Conservation (phyloP, 2,329 filamentous ascomycete species). For the Epichloe coenophiala region DNA sequence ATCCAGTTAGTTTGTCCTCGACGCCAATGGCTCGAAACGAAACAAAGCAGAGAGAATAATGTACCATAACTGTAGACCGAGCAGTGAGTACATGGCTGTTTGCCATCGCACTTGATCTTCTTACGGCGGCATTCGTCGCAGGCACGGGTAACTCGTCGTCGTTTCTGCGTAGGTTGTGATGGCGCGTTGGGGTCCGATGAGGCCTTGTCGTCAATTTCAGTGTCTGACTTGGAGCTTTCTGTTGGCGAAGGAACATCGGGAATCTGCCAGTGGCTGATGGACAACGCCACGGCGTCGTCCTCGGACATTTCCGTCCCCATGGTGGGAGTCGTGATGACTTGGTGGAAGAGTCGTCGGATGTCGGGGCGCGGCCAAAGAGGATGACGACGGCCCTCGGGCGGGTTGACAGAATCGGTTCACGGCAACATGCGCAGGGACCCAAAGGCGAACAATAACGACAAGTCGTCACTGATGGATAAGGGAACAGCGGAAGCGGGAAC, state of each 20-base stretch:
- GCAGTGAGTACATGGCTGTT: conserved; percentile 86
- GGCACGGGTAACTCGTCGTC: conserved; percentile 64
- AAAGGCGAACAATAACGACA: not conserved
- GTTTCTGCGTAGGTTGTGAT: conserved; percentile 56
- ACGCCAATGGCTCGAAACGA: not conserved
- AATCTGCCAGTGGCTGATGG: conserved; percentile 22
- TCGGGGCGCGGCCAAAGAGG: not conserved
- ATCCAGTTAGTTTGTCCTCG: not conserved
- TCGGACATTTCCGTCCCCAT: conserved; percentile 29
- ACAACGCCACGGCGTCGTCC: conserved; percentile 26
- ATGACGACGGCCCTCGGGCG: conserved; percentile 3
- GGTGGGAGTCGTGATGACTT: conserved; percentile 6
- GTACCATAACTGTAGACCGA: conserved; percentile 97
- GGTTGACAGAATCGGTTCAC: conserved; percentile 1
- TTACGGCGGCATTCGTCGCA: conserved; percentile 75
- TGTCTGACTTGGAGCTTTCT: conserved; percentile 29
- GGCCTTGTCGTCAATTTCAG: conserved; percentile 25
- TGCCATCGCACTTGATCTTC: conserved; percentile 80
- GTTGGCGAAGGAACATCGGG: conserved; percentile 25
- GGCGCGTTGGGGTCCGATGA: conserved; percentile 20
- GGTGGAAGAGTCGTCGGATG: not conserved
- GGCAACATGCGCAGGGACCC: conserved; percentile 6
- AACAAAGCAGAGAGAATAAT: conserved; percentile 11
- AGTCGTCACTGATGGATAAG: not conserved
- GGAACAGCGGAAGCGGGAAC: not conserved